Evolutionary conservation across 2,329 filamentous ascomycete species (phyloP), one percentile per base, ranked within the genome.

Genomic region (Truncatella angustata): DNA sequence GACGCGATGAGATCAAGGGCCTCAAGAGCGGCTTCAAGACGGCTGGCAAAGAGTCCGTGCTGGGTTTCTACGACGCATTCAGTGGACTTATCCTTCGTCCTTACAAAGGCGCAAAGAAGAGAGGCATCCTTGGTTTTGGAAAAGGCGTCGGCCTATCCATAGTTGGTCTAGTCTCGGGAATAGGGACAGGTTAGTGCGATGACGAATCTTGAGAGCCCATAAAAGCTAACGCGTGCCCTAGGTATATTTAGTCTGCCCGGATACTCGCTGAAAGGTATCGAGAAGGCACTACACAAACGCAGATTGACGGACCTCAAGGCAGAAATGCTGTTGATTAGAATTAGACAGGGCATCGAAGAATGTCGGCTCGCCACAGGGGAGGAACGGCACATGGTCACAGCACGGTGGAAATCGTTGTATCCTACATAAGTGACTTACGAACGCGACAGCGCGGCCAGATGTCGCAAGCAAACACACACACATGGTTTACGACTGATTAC

Each of bases 141-240:
- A 93, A 91, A 67, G 90, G 90, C 0, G 76, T 96, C 40, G 91
- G 87, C 1, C 93, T 90, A 64, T 91, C 91, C 0, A 80, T 96
- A 35, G 90, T 90, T 4, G 91, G 92, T 0, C 67, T 95, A 3
- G 76, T 94, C 1, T 72, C 93, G 16, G 96, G 96, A 64, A 88
- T 91, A 14, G 81, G 85, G 51, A 89, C 88, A 54, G 90, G 84
- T 84, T 69, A 69, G 79, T 68, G 23, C 12, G 12, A 14, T n/a
- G 18, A 24, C 21, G 10, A 26, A 11, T 14, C 39, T 5, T 6
- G 4, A 4, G 7, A n/a, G 18, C 2, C 24, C 4, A 5, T n/a
- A 12, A 11, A 16, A 16, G 16, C 30, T 48, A 11, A 23, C 28
- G 21, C 20, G 18, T 35, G 4, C n/a, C 12, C 5, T 24, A 48